Evolutionary conservation across 2,329 filamentous ascomycete genomes (phyloP).

Genomic region (Epichloe uncinata): DNA sequence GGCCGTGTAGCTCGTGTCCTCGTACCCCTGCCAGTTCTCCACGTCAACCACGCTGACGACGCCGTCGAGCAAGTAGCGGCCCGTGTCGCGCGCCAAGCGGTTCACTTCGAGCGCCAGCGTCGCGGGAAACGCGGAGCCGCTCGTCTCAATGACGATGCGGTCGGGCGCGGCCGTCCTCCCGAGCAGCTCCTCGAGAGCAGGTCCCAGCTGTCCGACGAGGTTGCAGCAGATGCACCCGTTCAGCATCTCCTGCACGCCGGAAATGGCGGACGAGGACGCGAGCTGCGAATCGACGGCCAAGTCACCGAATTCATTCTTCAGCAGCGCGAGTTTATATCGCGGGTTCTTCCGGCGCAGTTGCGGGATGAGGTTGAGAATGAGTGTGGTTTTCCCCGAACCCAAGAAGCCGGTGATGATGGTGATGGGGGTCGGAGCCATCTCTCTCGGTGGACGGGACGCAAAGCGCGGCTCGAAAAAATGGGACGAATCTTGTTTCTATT

Average conservation of each 20-base stretch:
- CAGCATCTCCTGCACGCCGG: conserved; percentile 81
- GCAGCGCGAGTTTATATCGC: conserved; percentile 73
- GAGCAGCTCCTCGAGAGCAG: conserved; percentile 70
- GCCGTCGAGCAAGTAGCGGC: conserved; percentile 63
- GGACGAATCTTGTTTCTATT: background rate
- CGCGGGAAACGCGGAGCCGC: conserved; percentile 74
- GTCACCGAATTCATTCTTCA: conserved; percentile 98
- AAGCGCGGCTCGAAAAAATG: background rate
- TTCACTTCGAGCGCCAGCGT: conserved; percentile 88
- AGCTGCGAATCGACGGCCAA: conserved; percentile 88
- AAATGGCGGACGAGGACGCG: conserved; percentile 67
- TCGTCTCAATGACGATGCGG: conserved; percentile 88
- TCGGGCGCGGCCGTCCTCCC: conserved; percentile 48
- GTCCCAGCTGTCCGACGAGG: conserved; percentile 78
- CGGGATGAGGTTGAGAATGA: conserved; percentile 86
- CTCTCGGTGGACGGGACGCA: conserved; percentile 14
- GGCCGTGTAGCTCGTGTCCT: conserved; percentile 81
- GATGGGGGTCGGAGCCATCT: conserved; percentile 64
- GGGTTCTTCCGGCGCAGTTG: conserved; percentile 66
- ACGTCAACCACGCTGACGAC: conserved; percentile 86
- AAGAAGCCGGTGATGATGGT: conserved; percentile 95
- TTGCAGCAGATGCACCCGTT: conserved; percentile 99
- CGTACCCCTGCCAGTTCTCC: conserved; percentile 90
- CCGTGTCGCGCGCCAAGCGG: conserved; percentile 56
- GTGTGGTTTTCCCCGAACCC: conserved; percentile 89